These are phyloP conservation scores for Scortechinia acanthostroma DNA, from an alignment of 2,329 filamentous ascomycete genomes.

Conservation along the genomic window DNA sequence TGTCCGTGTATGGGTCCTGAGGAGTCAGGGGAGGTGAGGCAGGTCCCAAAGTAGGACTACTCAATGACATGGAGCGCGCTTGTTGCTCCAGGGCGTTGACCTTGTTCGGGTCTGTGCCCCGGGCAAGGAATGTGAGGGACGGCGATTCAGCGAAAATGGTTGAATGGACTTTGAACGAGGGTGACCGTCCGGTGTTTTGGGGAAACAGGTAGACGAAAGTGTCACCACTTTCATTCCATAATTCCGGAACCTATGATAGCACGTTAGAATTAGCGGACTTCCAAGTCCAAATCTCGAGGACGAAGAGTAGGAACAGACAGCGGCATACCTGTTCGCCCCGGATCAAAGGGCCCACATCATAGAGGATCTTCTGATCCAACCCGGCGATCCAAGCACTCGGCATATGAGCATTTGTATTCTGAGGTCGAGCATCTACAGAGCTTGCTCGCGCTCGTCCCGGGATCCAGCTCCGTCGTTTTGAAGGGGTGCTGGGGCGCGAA, in stretches of 20 bases:
- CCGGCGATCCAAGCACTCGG: conserved; percentile 49
- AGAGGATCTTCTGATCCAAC: conserved; percentile 43
- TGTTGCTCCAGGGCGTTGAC: conserved; percentile 21
- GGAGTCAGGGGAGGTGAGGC: conserved; percentile 9
- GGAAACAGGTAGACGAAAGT: conserved; percentile 58
- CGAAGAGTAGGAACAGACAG: conserved; percentile 5
- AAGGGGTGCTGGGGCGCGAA: conserved; percentile 19
- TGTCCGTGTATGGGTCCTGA: no score
- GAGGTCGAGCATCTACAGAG: conserved; percentile 12
- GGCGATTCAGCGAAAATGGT: conserved; percentile 47
- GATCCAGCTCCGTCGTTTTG: conserved; percentile 32
- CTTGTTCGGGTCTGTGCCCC: conserved; percentile 38
- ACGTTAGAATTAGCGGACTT: neutral
- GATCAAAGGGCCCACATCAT: conserved; percentile 39
- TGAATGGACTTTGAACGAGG: conserved; percentile 56
- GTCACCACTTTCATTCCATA: conserved; percentile 58
- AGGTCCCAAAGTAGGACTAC: conserved; percentile 13
- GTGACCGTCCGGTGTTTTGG: conserved; percentile 40
- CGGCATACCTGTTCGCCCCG: conserved; percentile 38
- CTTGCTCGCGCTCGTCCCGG: conserved; percentile 21
- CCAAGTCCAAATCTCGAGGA: neutral
- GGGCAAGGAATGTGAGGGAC: conserved; percentile 42
- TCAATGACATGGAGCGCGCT: conserved; percentile 16
- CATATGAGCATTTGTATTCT: conserved; percentile 17
- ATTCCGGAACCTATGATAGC: conserved; percentile 35